phyloP scores from a whole-genome alignment of 805 yeast species.

The Wickerhamiella dianesei region DNA sequence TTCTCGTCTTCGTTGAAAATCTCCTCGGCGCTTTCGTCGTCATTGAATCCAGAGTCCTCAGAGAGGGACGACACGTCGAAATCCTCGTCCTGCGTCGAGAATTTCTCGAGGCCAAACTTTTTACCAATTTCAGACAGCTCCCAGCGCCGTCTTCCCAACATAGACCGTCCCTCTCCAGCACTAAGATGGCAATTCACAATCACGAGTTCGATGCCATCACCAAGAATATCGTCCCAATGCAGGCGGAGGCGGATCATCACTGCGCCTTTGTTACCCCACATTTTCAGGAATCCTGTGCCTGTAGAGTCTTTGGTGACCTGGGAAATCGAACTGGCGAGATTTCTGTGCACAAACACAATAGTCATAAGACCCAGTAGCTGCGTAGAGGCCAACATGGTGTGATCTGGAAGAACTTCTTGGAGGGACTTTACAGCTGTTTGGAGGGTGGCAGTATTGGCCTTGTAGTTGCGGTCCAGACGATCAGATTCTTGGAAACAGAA shows the following conservation, averaged over 20 bases:
- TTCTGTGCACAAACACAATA: slow-evolving; percentile 29
- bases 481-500: slow-evolving; percentile 75
- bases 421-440: slow-evolving; percentile 17
- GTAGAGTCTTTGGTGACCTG: slow-evolving; percentile 31
- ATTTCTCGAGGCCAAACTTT: slow-evolving; percentile 20
- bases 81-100: slow-evolving; percentile 8
- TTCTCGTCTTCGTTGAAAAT: not conserved
- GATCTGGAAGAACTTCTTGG: slow-evolving; percentile 20
- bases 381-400: slow-evolving; percentile 30
- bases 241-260: slow-evolving; percentile 33
- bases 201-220: slow-evolving; percentile 23
- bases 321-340: slow-evolving; percentile 29
- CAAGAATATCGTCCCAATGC: slow-evolving; percentile 15
- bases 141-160: slow-evolving; percentile 31
- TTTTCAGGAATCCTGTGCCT: slow-evolving; percentile 43
- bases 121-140: slow-evolving; percentile 31
- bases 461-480: slow-evolving; percentile 26
- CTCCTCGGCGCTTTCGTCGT: not conserved
- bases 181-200: slow-evolving; percentile 41
- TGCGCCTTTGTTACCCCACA: slow-evolving; percentile 54
- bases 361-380: slow-evolving; percentile 43
- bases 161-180: slow-evolving; percentile 29
- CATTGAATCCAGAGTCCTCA: not conserved
- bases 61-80: not conserved
- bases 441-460: slow-evolving; percentile 24